Base-by-base conservation (phyloP, 2,329 filamentous ascomycete species). In the Arthroderma sp. region DNA sequence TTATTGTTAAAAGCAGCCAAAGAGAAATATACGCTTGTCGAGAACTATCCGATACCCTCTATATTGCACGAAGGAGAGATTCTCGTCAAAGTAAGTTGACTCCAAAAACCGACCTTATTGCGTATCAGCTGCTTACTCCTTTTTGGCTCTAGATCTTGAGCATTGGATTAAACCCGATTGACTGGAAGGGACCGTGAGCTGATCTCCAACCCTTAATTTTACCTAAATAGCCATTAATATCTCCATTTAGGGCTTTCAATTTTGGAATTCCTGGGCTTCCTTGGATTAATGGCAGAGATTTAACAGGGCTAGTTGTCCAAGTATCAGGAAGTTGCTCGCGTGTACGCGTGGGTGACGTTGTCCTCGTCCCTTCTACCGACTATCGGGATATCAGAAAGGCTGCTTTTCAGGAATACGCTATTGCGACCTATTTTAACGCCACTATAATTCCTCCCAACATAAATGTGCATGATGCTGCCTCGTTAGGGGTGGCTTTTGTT, bases 91-190 rank as follows among this genome's bases (percentile, higher is more conserved):
- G 15, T 22, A 22, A 22, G 15, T 22, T 22, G 15, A 22, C 15
- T 22, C 15, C 15, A 22, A 22, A 22, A 22, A 22, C 15, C 15
- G 15, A 22, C 15, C 15, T 22, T 22, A 3, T 22, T 22, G 15
- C 15, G 15, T 22, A 22, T 22, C 15, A 22, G 15, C 15, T 22
- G 15, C 15, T 22, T 22, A 22, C 15, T 22, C 15, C 15, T 22
- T 22, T 22, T 22, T 22, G 15, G 15, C 15, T 22, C 15, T 22
- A 22, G 15, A 22, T 22, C 15, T 22, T 22, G 15, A 22, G 15
- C 8, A 79, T 85, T 52, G 82, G 83, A 0, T 63, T 87, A 33
- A 87, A 87, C 53, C 83, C 83, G 0, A 82, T 87, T 45, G 83
- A 85, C 57, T 84, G 78, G 78, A 83, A 83, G 65, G 73, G 77